Evolutionary conservation across 2,329 filamentous ascomycete species (phyloP).

Genomic region (Hymenoscyphus infarciens): DNA sequence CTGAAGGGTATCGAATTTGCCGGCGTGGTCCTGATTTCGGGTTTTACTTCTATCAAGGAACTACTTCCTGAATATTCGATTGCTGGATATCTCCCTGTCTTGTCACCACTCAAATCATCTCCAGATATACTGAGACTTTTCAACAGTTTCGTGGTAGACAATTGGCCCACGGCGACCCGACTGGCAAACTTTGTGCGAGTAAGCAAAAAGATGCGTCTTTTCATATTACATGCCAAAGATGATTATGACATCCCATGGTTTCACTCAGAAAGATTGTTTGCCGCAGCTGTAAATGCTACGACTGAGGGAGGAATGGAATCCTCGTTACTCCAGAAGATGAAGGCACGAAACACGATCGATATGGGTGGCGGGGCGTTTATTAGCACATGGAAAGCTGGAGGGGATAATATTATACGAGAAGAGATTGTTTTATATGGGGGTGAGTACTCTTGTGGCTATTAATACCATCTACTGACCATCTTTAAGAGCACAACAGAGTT

Average conservation of each 20-base stretch:
- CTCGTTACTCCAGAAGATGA: slow-evolving; percentile 30
- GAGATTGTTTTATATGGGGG: slow-evolving; percentile 34
- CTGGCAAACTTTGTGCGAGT: slow-evolving; percentile 54
- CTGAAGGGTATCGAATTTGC: slow-evolving; percentile 64
- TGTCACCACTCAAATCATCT: slow-evolving; percentile 69
- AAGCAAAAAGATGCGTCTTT: slow-evolving; percentile 59
- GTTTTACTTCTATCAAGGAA: slow-evolving; percentile 70
- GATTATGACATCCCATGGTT: slow-evolving; percentile 79
- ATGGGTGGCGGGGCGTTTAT: slow-evolving; percentile 35
- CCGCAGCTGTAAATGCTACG: slow-evolving; percentile 53
- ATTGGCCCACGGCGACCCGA: slow-evolving; percentile 71
- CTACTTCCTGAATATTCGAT: slow-evolving; percentile 75
- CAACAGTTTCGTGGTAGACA: slow-evolving; percentile 65
- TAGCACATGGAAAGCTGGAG: slow-evolving; percentile 32
- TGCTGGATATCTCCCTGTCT: slow-evolving; percentile 71
- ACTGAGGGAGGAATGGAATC: slow-evolving; percentile 35
- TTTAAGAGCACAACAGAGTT: slow-evolving; percentile 64
- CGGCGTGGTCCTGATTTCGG: slow-evolving; percentile 73
- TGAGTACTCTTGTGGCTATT: slow-evolving; percentile 21
- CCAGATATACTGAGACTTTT: slow-evolving; percentile 62
- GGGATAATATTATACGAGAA: slow-evolving; percentile 34
- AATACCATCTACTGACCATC: slow-evolving; percentile 17
- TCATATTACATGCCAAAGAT: slow-evolving; percentile 74
- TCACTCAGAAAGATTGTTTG: slow-evolving; percentile 63
- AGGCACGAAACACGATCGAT: slow-evolving; percentile 31